Conservation (phyloP, 768 basidiomycete species). For the Chalciporus sphaerocephalus region DNA sequence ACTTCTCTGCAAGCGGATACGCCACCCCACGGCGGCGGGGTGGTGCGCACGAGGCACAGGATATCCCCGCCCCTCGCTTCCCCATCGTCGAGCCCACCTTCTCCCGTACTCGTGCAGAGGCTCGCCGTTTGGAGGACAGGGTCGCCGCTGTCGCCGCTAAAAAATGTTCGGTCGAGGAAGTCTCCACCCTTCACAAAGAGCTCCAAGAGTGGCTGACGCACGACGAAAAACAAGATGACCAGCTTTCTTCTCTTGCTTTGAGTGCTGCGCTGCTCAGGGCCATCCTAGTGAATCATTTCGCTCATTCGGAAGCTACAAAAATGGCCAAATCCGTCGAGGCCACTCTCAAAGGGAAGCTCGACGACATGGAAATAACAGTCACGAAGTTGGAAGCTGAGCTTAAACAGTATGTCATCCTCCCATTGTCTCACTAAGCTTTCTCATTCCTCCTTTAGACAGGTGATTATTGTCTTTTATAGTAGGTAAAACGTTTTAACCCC, state of each 20-base stretch:
- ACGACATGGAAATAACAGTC: slow-evolving; percentile 56
- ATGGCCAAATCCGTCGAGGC: slow-evolving; percentile 59
- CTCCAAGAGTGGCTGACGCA: slow-evolving; percentile 69
- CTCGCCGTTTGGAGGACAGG: slow-evolving; percentile 69
- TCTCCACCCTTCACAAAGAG: slow-evolving; percentile 71
- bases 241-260: slow-evolving; percentile 67
- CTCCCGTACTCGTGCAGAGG: slow-evolving; percentile 47
- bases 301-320: slow-evolving; percentile 75
- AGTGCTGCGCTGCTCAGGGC: slow-evolving; percentile 77
- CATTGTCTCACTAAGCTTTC: slow-evolving; percentile 8
- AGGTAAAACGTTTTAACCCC: slow-evolving; percentile 12
- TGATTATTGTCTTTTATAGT: slow-evolving; percentile 34
- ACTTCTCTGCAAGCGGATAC: slow-evolving; percentile 67
- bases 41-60: slow-evolving; percentile 43
- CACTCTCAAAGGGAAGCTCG: slow-evolving; percentile 59
- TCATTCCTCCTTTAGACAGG: slow-evolving; percentile 47
- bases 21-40: slow-evolving; percentile 59
- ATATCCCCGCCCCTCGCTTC: slow-evolving; percentile 44
- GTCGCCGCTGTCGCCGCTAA: slow-evolving; percentile 75
- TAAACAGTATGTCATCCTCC: slow-evolving; percentile 52
- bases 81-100: slow-evolving; percentile 40
- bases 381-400: slow-evolving; percentile 65
- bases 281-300: slow-evolving; percentile 77
- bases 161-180: slow-evolving; percentile 87
- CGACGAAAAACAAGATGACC: slow-evolving; percentile 48